phyloP scores from a whole-genome alignment of 2,329 filamentous ascomycete species.

The Lachnellula hyalina region DNA sequence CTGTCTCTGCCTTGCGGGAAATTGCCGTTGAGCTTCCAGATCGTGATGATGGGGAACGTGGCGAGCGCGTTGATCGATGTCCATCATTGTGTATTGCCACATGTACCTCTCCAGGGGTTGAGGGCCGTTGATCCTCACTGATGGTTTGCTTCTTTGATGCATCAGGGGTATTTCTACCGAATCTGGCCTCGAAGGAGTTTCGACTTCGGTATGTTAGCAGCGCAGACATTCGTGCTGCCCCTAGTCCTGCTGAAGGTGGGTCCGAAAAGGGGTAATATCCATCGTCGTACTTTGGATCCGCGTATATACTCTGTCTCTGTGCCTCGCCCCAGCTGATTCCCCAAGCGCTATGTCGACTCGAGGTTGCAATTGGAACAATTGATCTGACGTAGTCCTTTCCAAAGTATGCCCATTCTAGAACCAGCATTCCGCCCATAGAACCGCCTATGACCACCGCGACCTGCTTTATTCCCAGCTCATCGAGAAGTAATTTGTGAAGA shows the following conservation, averaged over 20 bases:
- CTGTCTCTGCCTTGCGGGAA: conserved; percentile 16
- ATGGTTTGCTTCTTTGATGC: conserved; percentile 79
- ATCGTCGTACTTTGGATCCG: conserved; percentile 96
- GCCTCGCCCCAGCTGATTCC: conserved; percentile 88
- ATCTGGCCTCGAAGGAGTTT: conserved; percentile 93
- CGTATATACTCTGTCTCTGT: conserved; percentile 90
- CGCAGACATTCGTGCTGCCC: conserved; percentile 93
- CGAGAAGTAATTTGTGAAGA: conserved; percentile 72
- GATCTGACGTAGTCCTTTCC: conserved; percentile 78
- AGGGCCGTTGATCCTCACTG: conserved; percentile 57
- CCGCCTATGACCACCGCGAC: conserved; percentile 76
- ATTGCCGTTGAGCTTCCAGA: conserved; percentile 31
- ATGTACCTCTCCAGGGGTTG: conserved; percentile 56
- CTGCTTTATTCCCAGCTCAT: conserved; percentile 74
- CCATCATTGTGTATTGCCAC: conserved; percentile 82
- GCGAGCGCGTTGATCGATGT: conserved; percentile 57
- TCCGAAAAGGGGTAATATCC: conserved; percentile 89
- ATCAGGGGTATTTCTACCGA: conserved; percentile 88
- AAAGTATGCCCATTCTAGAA: conserved; percentile 88
- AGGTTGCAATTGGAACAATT: conserved; percentile 80
- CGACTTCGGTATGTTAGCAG: conserved; percentile 93
- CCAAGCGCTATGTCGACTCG: conserved; percentile 80
- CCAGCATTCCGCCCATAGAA: conserved; percentile 84
- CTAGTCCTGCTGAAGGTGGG: conserved; percentile 79
- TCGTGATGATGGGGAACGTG: conserved; percentile 44